Evolutionary conservation across 257 asterid species (phyloP), one percentile per base, ranked within the genome.

Genomic region (Leonotis leonurus): DNA sequence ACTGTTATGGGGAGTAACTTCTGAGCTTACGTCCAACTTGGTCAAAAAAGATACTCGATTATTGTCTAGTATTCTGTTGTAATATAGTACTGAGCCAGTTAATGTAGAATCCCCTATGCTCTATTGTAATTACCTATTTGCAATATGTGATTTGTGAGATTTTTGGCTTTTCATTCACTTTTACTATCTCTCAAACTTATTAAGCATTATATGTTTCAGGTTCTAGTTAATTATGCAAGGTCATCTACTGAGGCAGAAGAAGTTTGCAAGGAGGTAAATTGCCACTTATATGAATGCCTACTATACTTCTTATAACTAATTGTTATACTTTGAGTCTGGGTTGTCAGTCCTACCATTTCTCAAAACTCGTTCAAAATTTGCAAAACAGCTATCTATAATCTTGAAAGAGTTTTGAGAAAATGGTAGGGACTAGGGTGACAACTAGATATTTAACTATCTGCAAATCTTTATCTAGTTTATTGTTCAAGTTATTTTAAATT

Each of bases 161-260:
- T n/a, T n/a, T 55, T 20, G 41, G 58, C 50, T 45, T 73, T 48
- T 60, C n/a, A 37, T 62, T 65, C 51, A 11, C 18, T n/a, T 29
- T 41, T 36, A 22, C 6, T 6, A 8, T 32, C 54, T 37, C 55
- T 44, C 44, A 44, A 46, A 56, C 22, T 76, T 71, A 71, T 65
- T 36, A 35, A 37, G 68, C 43, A 21, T 44, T 56, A 14, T 45
- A 50, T 69, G 22, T 57, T 74, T 49, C 78, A 92, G 99, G 87
- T 93, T 77, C 83, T 93, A 73, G 97, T 93, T 70, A 93, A 93
- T 70, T 93, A 93, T 73, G 94, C 99, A 37, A 87, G 99, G 81
- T 93, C 99, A 48, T 89, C 96, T n/a, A 89, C 82, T 80, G 97
- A 93, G 65, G 99, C 96, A 8, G 96, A 89, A 62, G 97, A 85